Evolutionary conservation across 2,329 filamentous ascomycete species (phyloP).

Genomic region (Dothideomycetes sp.): DNA sequence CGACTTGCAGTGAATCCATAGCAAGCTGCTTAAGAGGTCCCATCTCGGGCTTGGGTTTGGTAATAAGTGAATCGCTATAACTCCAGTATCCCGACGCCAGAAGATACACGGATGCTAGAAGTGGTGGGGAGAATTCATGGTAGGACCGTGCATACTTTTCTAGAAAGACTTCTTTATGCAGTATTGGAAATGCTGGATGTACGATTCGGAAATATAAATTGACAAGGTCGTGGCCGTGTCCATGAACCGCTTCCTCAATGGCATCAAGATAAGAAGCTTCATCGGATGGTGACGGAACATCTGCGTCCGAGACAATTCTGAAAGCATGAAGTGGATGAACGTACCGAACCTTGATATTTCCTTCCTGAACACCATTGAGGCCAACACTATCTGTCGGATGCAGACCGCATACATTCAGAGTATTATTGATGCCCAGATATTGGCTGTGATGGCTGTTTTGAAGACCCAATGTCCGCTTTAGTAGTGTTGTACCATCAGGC

Average conservation of each 20-base stretch:
- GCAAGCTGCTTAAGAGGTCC: slow-evolving; percentile 27
- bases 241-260: slow-evolving; percentile 61
- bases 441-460: slow-evolving; percentile 23
- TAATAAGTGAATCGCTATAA: no score
- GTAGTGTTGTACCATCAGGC: slow-evolving; percentile 54
- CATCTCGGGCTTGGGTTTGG: slow-evolving; percentile 35
- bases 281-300: no score
- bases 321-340: no score
- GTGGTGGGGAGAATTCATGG: slow-evolving; percentile 49
- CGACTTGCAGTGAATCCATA: slow-evolving; percentile 29
- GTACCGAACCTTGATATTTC: no score
- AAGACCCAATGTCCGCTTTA: slow-evolving; percentile 50
- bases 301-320: no score
- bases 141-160: slow-evolving; percentile 52
- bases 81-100: slow-evolving; percentile 54
- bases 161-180: slow-evolving; percentile 53
- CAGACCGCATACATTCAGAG: no score
- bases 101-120: slow-evolving; percentile 53
- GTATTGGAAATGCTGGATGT: slow-evolving; percentile 49
- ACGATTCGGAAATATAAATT: slow-evolving; percentile 63
- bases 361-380: no score
- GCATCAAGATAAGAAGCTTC: no score
- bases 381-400: no score
- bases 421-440: no score
- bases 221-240: slow-evolving; percentile 61